Evolutionary conservation across 768 basidiomycete species (phyloP).

Genomic region (Russula olivacea): DNA sequence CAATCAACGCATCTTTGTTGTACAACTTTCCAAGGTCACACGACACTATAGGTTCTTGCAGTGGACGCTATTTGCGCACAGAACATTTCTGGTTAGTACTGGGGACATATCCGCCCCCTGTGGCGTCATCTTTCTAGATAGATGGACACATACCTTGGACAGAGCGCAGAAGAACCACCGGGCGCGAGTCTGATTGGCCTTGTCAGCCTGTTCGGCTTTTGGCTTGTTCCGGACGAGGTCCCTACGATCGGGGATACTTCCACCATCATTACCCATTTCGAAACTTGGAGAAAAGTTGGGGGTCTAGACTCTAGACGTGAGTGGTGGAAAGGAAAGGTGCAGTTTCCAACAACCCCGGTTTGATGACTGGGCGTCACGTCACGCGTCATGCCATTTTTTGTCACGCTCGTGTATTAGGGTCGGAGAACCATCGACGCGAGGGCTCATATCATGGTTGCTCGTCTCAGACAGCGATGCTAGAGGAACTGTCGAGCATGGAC

Average conservation of each 20-base stretch:
- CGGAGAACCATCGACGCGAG: not conserved
- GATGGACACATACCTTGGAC: slow-evolving; percentile 65
- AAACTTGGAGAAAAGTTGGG: not conserved
- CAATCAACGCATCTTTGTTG: slow-evolving; percentile 91
- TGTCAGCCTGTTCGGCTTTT: slow-evolving; percentile 87
- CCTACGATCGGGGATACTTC: slow-evolving; percentile 79
- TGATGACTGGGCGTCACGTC: not conserved
- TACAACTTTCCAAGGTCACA: slow-evolving; percentile 92
- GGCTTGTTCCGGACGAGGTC: slow-evolving; percentile 69
- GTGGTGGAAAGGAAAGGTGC: not conserved
- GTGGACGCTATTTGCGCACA: slow-evolving; percentile 49
- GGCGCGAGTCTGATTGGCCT: slow-evolving; percentile 80
- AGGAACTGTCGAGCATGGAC: slow-evolving; percentile 92
- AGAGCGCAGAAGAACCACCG: slow-evolving; percentile 92
- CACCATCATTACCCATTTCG: slow-evolving; percentile 81
- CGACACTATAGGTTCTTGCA: slow-evolving; percentile 85
- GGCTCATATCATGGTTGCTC: not conserved
- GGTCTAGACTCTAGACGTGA: not conserved
- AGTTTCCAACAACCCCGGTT: too few relatives aligned
- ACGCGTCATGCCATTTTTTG: not conserved
- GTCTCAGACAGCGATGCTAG: slow-evolving; percentile 72
- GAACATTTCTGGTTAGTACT: not conserved
- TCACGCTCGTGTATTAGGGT: slow-evolving; percentile 4
- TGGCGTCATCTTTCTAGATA: not conserved
- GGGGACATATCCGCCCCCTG: not conserved